Evolutionary conservation across 768 basidiomycete species (phyloP).

Genomic region (Kwoniella mangroviensis): DNA sequence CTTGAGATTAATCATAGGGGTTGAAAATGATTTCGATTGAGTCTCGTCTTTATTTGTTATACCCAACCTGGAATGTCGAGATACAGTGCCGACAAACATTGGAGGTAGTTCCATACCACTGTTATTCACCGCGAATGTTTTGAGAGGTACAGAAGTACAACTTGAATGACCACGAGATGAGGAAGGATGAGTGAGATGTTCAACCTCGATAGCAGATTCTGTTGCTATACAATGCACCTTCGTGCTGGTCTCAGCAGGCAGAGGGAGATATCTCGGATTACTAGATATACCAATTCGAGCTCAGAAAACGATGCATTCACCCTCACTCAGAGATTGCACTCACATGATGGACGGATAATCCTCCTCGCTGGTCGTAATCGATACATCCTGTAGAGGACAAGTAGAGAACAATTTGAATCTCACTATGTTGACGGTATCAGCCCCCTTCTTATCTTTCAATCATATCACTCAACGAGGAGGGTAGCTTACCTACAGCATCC

Average conservation of each 20-base stretch:
- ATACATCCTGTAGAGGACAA: constrained; percentile 21
- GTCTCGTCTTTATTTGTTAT: too few species aligned
- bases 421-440: background rate
- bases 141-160: background rate
- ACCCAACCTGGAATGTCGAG: too few species aligned
- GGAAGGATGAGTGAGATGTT: background rate
- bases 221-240: constrained; percentile 1
- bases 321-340: background rate
- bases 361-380: background rate
- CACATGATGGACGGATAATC: constrained; percentile 7
- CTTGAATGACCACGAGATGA: background rate
- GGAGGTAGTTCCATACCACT: too few species aligned
- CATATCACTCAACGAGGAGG: background rate
- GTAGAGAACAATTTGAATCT: constrained; percentile 24
- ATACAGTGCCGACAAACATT: too few species aligned
- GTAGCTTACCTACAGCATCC: background rate
- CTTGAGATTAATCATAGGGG: background rate
- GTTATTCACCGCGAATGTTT: too few species aligned
- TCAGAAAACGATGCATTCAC: too few species aligned
- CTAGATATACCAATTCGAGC: background rate
- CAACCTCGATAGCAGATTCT: constrained; percentile 6
- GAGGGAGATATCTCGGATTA: constrained; percentile 13
- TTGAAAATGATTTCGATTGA: background rate
- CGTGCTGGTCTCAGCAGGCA: background rate
- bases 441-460: background rate